Percentiles rank a stretch among this genome's conserved stretches.
Conservation (phyloP, 2,329 filamentous ascomycete species). For the Ceratocystis cacaofunesta region DNA sequence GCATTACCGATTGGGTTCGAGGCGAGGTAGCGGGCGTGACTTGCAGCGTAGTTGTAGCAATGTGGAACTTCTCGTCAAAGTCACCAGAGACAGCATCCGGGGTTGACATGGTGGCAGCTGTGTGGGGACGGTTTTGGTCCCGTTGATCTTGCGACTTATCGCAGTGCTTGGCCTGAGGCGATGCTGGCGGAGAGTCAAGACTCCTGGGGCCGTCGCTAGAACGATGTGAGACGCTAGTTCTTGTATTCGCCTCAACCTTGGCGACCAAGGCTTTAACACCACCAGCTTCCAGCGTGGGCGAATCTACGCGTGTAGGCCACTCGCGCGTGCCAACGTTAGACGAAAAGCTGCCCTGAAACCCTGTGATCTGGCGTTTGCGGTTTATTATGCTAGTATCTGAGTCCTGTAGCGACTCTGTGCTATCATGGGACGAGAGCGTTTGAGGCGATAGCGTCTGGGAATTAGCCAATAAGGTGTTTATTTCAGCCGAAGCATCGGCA, state of each 20-base stretch:
- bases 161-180: background rate
- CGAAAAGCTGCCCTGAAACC: slow-evolving; percentile 16
- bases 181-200: slow-evolving; percentile 1
- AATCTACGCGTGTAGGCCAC: slow-evolving; percentile 10
- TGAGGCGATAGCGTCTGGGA: background rate
- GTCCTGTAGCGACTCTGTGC: background rate
- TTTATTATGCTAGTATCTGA: slow-evolving; percentile 12
- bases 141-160: background rate
- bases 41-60: background rate
- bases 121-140: background rate
- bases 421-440: background rate
- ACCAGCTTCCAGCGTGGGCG: background rate
- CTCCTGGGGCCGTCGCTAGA: background rate
- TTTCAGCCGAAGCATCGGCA: slow-evolving; percentile 11
- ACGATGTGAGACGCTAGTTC: background rate
- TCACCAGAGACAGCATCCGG: background rate
- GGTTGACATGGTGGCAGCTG: background rate
- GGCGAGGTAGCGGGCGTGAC: slow-evolving; percentile 1
- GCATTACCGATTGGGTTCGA: background rate
- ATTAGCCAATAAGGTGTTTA: slow-evolving; percentile 9
- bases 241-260: background rate
- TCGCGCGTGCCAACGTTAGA: slow-evolving; percentile 16
- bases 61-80: background rate
- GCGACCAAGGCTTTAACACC: slow-evolving; percentile 1
- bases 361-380: slow-evolving; percentile 15